These are phyloP conservation scores for Rhodotorula sp. DNA, from an alignment of 1,284 basidiomycete genomes.

Conservation along the genomic window DNA sequence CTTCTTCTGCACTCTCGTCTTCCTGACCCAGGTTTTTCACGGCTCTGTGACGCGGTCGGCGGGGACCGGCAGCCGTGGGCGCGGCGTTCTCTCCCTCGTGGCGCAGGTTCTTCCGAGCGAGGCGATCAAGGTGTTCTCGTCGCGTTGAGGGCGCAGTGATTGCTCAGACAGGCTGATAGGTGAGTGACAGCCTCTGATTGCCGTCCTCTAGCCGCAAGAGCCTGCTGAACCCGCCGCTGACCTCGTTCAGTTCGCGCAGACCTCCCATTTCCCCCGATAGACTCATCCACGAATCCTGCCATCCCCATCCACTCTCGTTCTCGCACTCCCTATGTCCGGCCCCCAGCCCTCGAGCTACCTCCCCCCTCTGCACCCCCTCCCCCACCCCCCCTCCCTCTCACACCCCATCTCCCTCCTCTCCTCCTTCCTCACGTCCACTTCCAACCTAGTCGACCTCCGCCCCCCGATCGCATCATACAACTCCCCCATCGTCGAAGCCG, in stretches of 20 bases:
- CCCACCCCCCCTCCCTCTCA: background rate
- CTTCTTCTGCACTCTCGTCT: no score
- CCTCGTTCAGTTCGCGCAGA: background rate
- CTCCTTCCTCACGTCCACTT: background rate
- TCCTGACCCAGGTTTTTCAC: no score
- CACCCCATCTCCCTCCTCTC: background rate
- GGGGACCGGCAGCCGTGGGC: no score
- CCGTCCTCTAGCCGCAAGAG: no score
- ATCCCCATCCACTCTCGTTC: background rate
- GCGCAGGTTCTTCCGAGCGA: background rate
- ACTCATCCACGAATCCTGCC: background rate
- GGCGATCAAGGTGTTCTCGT: no score
- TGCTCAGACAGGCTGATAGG: background rate
- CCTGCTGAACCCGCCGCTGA: background rate
- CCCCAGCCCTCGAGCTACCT: background rate
- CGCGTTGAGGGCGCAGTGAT: background rate
- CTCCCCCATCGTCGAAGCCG: background rate
- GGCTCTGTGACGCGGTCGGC: no score
- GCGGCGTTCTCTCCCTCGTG: no score
- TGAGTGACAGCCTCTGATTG: background rate
- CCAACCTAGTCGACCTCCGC: slow-evolving; percentile 8
- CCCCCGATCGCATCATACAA: background rate
- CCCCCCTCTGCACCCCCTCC: background rate
- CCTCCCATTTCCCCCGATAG: background rate
- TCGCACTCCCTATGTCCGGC: background rate